Conservation (phyloP, 1,284 basidiomycete species). For the Trichosporon sp. region DNA sequence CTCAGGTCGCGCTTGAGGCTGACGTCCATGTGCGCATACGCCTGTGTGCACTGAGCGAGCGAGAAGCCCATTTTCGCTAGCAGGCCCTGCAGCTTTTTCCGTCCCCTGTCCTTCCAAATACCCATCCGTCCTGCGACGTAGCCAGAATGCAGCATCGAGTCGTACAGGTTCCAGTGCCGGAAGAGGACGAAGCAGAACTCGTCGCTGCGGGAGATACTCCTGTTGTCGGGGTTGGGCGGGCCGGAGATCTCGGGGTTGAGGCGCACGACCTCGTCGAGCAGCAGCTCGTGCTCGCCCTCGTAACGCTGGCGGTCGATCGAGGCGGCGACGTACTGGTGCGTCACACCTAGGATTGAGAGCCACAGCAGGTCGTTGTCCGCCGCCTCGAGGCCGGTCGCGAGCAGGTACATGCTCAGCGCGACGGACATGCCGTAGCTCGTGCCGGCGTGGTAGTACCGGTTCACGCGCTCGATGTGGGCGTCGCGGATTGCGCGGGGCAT, state of each 20-base stretch:
- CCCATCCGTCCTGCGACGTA: slow-evolving; percentile 94
- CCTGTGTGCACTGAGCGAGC: slow-evolving; percentile 87
- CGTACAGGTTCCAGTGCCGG: slow-evolving; percentile 96
- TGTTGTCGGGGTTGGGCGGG: slow-evolving; percentile 66
- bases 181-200: slow-evolving; percentile 93
- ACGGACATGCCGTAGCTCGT: slow-evolving; percentile 88
- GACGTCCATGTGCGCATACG: slow-evolving; percentile 94
- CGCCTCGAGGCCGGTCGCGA: slow-evolving; percentile 84
- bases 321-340: slow-evolving; percentile 85
- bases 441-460: slow-evolving; percentile 82
- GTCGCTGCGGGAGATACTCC: slow-evolving; percentile 74
- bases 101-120: slow-evolving; percentile 92
- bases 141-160: slow-evolving; percentile 95
- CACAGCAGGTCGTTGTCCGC: slow-evolving; percentile 92
- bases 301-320: slow-evolving; percentile 85
- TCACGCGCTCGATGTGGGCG: slow-evolving; percentile 65
- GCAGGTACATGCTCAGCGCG: slow-evolving; percentile 82
- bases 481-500: slow-evolving; percentile 72
- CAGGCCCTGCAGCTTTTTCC: slow-evolving; percentile 83
- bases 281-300: slow-evolving; percentile 75
- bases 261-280: slow-evolving; percentile 84
- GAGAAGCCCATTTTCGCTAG: slow-evolving; percentile 99
- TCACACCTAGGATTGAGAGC: slow-evolving; percentile 92
- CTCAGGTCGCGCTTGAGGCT: slow-evolving; percentile 83
- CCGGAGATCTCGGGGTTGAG: slow-evolving; percentile 65